Base-by-base conservation (phyloP, 768 basidiomycete species). In the Boletus edulis region DNA sequence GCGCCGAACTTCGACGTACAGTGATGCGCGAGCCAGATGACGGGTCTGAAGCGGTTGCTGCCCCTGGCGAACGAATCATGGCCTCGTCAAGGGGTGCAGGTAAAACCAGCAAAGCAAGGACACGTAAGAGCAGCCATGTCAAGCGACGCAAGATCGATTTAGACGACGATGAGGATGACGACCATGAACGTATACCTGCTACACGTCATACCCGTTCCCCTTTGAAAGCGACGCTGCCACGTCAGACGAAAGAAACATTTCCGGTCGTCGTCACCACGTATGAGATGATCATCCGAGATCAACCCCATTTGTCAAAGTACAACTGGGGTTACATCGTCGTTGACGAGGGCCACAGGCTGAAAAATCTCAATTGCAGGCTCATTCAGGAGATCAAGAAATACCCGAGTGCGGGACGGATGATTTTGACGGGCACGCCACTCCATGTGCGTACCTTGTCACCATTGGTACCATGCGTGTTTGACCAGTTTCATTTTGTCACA, bases 251-350 rank as follows among this genome's bases (percentile, higher is more conserved):
- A 56, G 59, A 62, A 54, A 72, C 72, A 7, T 92, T 93, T 67
- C 91, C 91, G 3, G 80, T 93, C n/a, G 82, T 91, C 27, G 68
- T 96, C 17, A 97, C 95, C 5, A 97, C 93, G 3, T 96, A 94
- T 69, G 91, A 98, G 67, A 90, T 98, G 68, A 83, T 94, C 60
- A 95, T 94, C 65, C 88, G 83, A 56, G 90, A 97, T 69, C 82
- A 86, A 31, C 71, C 76, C 37, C 80, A 86, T 62, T 78, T 89
- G 49, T 71, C 76, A 44, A 79, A 79, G 55, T 90, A 89, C 67
- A 73, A 81, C 41, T 92, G 89, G 88, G 85, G 90, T 24, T 97
- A 95, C 67, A 92, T 98, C 67, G 91, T 98, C 55, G 96, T 99
- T 3, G 93, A 95, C 67, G 93, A 96, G 72, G 93, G 96, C 0